phyloP scores from a whole-genome alignment of 371 early-diverging fungal species.

The Circinella umbellata region DNA sequence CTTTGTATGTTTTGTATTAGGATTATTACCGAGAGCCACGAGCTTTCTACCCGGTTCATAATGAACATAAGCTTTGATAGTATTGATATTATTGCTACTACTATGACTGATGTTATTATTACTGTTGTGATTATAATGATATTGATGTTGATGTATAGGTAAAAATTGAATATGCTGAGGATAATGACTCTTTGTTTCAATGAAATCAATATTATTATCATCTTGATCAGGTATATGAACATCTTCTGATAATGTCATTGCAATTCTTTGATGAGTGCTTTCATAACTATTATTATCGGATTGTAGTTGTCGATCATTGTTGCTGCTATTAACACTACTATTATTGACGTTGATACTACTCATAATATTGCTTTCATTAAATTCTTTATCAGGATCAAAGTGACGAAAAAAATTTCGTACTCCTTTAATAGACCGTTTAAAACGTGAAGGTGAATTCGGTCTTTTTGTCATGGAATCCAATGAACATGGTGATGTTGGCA shows the following conservation, averaged over 20 bases:
- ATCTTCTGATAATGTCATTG: too few species aligned
- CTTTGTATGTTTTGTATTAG: constrained; percentile 30
- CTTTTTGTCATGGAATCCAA: neutral
- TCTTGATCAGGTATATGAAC: neutral
- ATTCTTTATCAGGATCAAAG: neutral
- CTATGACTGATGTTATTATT: constrained; percentile 14
- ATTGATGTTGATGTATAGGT: neutral
- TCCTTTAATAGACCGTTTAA: constrained; percentile 12
- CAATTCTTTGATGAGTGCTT: too few species aligned
- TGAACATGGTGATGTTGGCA: neutral
- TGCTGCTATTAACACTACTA: neutral
- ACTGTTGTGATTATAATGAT: neutral
- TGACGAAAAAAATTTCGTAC: constrained; percentile 12
- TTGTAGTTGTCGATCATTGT: too few species aligned
- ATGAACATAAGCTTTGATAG: constrained; percentile 34
- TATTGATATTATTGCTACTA: neutral
- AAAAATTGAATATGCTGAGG: neutral
- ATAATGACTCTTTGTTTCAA: neutral
- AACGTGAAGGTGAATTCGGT: constrained; percentile 6
- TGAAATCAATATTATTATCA: neutral
- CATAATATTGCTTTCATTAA: neutral
- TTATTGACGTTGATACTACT: neutral
- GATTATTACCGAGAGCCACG: constrained; percentile 33
- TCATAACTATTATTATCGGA: too few species aligned
- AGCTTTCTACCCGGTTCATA: constrained; percentile 38